Evolutionary conservation across 257 asterid genomes (phyloP), one percentile per base, ranked within the genome.

Genomic region (Fraxinus americana): DNA sequence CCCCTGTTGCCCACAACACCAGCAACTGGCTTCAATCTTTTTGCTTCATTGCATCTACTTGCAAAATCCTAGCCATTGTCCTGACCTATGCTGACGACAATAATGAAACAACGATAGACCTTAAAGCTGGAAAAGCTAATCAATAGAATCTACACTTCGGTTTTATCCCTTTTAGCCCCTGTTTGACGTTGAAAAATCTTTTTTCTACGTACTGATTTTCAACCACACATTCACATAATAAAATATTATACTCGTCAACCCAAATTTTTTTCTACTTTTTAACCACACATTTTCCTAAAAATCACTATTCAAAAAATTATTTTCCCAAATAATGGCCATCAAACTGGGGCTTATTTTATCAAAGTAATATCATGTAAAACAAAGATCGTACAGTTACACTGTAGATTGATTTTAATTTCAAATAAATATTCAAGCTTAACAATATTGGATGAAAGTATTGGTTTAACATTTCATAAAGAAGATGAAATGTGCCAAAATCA

Each of bases 11-110:
- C n/a, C 57, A 39, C 9, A 12, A 95, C 93, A 23, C 90, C 91
- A 71, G 99, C 97, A 73, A 90, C 96, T 39, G 99, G 48, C 97
- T 82, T 92, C 84, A 91, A 80, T 88, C 93, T 88, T 85, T 91
- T 97, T 32, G 97, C 98, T 81, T 91, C 98, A 89, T 79, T 90
- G 91, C 91, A 77, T 95, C 98, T 78, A 98, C 99, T 89, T 95
- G 97, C 80, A 92, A 97, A 71, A 95, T 92, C 86, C 97, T 86
- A 70, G 97, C 98, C 83, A 75, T 79, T 5, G 97, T 75, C 82
- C 32, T 88, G 48, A 89, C 92, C 98, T 92, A 82, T 81, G 70
- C 71, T 67, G n/a, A 12, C 5, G 19, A 13, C 17, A 13, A 45
- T 45, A 14, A 45, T 13, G 54, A 45, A 45, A 45, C 6, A 3